Conservation (phyloP, 306 rosid species). For the Hippophae rhamnoides region DNA sequence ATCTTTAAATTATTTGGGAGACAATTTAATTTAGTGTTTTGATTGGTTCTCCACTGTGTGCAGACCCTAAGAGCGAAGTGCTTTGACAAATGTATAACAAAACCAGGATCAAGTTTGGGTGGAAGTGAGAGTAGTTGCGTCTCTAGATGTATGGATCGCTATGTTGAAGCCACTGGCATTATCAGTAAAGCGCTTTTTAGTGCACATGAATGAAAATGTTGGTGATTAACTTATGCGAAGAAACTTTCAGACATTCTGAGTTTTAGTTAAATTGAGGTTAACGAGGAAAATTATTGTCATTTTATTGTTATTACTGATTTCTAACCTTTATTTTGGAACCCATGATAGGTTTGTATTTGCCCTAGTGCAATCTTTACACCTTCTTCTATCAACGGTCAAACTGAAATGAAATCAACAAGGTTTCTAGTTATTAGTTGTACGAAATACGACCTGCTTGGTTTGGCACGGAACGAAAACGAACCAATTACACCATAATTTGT, state of each 20-base stretch:
- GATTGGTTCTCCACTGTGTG: slow-evolving; percentile 9
- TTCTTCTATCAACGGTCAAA: no score
- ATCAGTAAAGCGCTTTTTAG: slow-evolving; percentile 66
- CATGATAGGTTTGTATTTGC: no score
- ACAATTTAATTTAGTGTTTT: not conserved
- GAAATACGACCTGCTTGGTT: no score
- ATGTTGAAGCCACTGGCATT: slow-evolving; percentile 89
- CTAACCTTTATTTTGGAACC: no score
- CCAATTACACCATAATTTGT: no score
- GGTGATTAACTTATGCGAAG: not conserved
- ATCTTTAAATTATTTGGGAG: not conserved
- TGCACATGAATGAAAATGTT: slow-evolving; percentile 33
- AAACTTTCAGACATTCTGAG: not conserved
- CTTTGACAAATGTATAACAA: slow-evolving; percentile 82
- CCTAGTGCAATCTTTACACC: no score
- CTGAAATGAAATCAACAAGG: no score
- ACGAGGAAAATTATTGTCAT: no score
- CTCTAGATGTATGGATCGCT: slow-evolving; percentile 92
- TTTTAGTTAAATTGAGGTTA: not conserved
- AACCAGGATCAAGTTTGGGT: slow-evolving; percentile 85
- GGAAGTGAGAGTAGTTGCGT: slow-evolving; percentile 85
- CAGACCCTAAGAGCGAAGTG: slow-evolving; percentile 84
- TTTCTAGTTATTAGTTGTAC: no score
- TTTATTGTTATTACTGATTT: no score
- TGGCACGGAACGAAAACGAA: no score